Conservation (phyloP, 768 basidiomycete species). For the Auriculariales sp. region DNA sequence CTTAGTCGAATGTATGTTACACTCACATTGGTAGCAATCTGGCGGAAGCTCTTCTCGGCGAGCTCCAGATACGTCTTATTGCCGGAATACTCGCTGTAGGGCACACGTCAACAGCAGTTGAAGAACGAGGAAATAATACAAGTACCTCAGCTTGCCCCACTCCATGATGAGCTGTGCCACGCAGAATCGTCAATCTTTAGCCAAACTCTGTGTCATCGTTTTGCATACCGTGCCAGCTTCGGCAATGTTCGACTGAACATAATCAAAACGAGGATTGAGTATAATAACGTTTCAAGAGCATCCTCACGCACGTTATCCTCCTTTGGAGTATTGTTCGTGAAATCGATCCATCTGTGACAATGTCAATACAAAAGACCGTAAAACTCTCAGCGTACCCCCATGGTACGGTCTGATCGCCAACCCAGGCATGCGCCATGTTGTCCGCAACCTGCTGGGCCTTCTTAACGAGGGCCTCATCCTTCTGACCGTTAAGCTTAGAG, state of each 20-base stretch:
- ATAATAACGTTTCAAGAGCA: not conserved
- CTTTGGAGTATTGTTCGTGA: slow-evolving; percentile 19
- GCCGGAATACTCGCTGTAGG: slow-evolving; percentile 26
- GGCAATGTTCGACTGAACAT: slow-evolving; percentile 11
- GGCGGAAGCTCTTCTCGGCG: slow-evolving; percentile 32
- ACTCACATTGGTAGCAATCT: slow-evolving; percentile 31
- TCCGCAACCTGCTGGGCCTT: slow-evolving; percentile 52
- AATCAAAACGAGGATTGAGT: not conserved
- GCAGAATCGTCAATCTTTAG: not conserved
- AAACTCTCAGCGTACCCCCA: no score
- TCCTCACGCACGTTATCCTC: slow-evolving; percentile 16
- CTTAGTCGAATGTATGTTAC: not conserved
- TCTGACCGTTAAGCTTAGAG: slow-evolving; percentile 32
- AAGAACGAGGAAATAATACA: slow-evolving; percentile 1
- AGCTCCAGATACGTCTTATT: slow-evolving; percentile 48
- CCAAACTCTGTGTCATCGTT: not conserved
- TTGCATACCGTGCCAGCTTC: slow-evolving; percentile 27
- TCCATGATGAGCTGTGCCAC: not conserved
- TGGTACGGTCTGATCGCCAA: no score
- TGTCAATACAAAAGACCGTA: no score
- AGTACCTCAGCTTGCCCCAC: not conserved
- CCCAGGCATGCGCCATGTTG: slow-evolving; percentile 49
- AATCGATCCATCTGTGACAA: slow-evolving; percentile 19
- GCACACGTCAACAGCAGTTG: not conserved
- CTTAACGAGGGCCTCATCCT: slow-evolving; percentile 34